phyloP scores from a whole-genome alignment of 345 rosid species.

The Salix viminalis region DNA sequence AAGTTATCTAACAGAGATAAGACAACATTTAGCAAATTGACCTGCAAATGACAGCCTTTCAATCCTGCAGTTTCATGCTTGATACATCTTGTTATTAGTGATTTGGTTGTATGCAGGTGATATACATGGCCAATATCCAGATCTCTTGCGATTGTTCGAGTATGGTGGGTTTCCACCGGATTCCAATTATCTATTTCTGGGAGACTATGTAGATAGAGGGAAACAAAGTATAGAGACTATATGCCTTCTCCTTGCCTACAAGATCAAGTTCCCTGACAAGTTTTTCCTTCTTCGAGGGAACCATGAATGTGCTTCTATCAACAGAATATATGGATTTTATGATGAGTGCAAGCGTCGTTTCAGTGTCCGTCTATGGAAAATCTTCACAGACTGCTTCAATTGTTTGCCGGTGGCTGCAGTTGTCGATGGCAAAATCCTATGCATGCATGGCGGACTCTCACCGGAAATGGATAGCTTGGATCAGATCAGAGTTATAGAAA shows the following conservation, averaged over 20 bases:
- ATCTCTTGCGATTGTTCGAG: conserved; percentile 19
- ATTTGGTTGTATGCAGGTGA: conserved; percentile 15
- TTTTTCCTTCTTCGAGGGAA: conserved; percentile 24
- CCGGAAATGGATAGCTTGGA: conserved; percentile 20
- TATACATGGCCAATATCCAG: conserved; percentile 25
- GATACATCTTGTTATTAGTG: background rate
- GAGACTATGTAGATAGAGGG: conserved; percentile 25
- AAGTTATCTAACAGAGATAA: background rate
- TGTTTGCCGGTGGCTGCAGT: conserved; percentile 23
- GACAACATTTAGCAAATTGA: background rate
- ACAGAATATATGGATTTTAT: conserved; percentile 23
- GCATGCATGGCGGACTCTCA: conserved; percentile 25
- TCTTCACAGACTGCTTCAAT: conserved; percentile 19
- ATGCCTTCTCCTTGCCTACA: conserved; percentile 26
- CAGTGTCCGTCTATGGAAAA: conserved; percentile 22
- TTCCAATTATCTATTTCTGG: conserved; percentile 18
- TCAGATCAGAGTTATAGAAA: conserved; percentile 18
- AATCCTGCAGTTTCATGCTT: background rate
- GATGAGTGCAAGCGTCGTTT: conserved; percentile 25
- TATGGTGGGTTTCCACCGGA: conserved; percentile 23
- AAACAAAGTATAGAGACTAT: conserved; percentile 22
- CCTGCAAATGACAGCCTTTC: background rate
- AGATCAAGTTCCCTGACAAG: conserved; percentile 22
- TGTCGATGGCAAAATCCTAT: conserved; percentile 18
- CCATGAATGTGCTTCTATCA: conserved; percentile 26